Percentiles rank a stretch among this genome's conserved stretches.
These are phyloP conservation scores for Botrytis fragariae DNA, from an alignment of 2,329 filamentous ascomycete species.

Conservation along the genomic window DNA sequence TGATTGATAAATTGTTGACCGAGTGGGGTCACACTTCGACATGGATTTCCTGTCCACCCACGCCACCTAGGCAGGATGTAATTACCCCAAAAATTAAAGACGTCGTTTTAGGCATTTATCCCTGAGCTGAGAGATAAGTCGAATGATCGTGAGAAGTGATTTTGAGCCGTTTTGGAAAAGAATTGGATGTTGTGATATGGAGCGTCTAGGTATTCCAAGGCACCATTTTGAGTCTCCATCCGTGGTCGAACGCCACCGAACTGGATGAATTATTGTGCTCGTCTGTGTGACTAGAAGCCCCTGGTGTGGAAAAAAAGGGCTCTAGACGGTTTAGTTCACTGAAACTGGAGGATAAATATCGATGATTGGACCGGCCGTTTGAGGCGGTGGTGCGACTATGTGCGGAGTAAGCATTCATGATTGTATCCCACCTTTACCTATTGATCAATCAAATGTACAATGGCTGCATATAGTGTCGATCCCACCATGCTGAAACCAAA, in stretches of 20 bases:
- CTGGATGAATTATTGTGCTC: neutral
- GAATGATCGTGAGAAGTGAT: neutral
- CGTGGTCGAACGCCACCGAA: neutral
- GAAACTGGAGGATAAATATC: neutral
- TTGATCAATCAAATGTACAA: neutral
- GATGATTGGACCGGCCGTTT: neutral
- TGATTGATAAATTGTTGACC: neutral
- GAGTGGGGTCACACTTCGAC: neutral
- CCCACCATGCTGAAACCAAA: neutral
- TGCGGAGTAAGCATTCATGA: neutral
- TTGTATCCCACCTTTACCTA: neutral
- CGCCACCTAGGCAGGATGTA: neutral
- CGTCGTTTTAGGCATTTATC: neutral
- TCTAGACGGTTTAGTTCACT: neutral
- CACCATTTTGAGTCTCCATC: neutral
- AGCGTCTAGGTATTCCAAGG: neutral
- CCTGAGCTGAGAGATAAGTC: neutral
- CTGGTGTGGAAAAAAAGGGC: neutral
- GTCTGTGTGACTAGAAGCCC: too few relatives aligned
- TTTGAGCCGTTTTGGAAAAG: too few relatives aligned
- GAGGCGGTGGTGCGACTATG: neutral
- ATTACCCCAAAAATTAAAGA: too few relatives aligned
- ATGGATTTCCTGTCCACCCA: neutral
- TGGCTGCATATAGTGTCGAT: neutral
- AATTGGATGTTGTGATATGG: neutral